phyloP scores from a whole-genome alignment of 768 basidiomycete species.

The Rhizopogon rudus region DNA sequence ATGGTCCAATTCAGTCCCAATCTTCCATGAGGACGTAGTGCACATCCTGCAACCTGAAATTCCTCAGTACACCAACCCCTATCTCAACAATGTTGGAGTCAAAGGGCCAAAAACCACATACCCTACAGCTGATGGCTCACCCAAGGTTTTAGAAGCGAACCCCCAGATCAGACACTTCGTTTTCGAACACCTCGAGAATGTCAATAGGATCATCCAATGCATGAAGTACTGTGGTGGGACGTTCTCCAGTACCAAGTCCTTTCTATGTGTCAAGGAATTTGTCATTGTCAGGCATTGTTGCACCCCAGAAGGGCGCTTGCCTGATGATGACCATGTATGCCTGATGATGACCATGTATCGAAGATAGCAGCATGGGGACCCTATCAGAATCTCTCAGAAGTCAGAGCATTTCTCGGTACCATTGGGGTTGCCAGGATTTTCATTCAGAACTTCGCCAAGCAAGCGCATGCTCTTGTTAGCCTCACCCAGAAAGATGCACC shows the following conservation, averaged over 20 bases:
- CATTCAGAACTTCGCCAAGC: constrained; percentile 22
- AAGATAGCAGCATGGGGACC: constrained; percentile 16
- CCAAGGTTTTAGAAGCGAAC: too few relatives aligned
- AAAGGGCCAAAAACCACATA: too few relatives aligned
- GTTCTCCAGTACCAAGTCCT: constrained; percentile 30
- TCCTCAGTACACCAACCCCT: too few relatives aligned
- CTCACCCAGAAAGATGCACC: too few relatives aligned
- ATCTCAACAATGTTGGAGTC: too few relatives aligned
- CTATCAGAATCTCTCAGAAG: constrained; percentile 12
- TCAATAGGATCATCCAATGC: constrained; percentile 15
- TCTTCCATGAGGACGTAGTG: too few relatives aligned
- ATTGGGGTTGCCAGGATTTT: constrained; percentile 24
- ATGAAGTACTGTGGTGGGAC: constrained; percentile 27
- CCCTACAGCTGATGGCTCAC: too few relatives aligned
- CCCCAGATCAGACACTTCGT: not conserved
- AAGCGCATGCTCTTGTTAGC: constrained; percentile 15
- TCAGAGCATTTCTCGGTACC: constrained; percentile 28
- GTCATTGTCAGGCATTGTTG: constrained; percentile 22
- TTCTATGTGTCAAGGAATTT: constrained; percentile 18
- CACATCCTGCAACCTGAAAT: too few relatives aligned
- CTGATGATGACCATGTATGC: constrained; percentile 16
- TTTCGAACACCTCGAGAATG: constrained; percentile 26
- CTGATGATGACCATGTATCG: constrained; percentile 12
- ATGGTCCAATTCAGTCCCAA: too few relatives aligned
- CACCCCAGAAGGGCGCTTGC: constrained; percentile 21